A percentile compares a stretch with the other conserved stretches of the same genome.
These are phyloP conservation scores for Cercospora zeina DNA, from an alignment of 2,329 filamentous ascomycete species.

Conservation along the genomic window DNA sequence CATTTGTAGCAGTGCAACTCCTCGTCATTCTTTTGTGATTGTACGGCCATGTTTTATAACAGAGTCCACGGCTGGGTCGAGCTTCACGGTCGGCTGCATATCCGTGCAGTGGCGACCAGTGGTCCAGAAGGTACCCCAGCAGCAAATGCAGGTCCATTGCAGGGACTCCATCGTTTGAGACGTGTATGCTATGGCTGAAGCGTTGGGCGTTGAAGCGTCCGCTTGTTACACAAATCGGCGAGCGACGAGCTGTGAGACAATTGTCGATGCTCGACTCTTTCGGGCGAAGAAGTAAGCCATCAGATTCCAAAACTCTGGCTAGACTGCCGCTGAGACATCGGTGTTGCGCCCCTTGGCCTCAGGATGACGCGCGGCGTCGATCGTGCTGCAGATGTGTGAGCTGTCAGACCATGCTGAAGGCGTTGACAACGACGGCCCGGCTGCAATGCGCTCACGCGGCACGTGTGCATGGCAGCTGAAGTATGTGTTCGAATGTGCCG, in stretches of 20 bases:
- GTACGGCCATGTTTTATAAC: slow-evolving; percentile 20
- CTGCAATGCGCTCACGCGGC: slow-evolving; percentile 18
- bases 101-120: slow-evolving; percentile 2
- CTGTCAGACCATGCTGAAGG: slow-evolving; percentile 26
- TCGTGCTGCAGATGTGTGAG: slow-evolving; percentile 28
- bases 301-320: not conserved
- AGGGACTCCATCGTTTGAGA: not conserved
- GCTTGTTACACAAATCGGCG: not conserved
- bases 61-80: not conserved
- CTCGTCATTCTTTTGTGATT: slow-evolving; percentile 12
- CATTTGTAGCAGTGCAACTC: slow-evolving; percentile 21
- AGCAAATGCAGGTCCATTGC: not conserved
- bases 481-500: not conserved
- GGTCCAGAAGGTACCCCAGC: not conserved
- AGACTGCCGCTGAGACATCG: not conserved
- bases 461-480: slow-evolving; percentile 22
- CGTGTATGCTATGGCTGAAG: slow-evolving; percentile 12
- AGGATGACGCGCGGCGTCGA: slow-evolving; percentile 13
- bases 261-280: not conserved
- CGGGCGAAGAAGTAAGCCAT: not conserved
- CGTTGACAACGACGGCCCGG: slow-evolving; percentile 12
- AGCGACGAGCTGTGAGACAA: not conserved
- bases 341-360: not conserved
- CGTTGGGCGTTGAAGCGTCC: not conserved
- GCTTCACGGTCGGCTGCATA: slow-evolving; percentile 13